A percentile compares a stretch with the other conserved stretches of the same genome.
These are phyloP conservation scores for Pythium aquatile DNA, from an alignment of 352 stramenopile genomes.

Conservation along the genomic window DNA sequence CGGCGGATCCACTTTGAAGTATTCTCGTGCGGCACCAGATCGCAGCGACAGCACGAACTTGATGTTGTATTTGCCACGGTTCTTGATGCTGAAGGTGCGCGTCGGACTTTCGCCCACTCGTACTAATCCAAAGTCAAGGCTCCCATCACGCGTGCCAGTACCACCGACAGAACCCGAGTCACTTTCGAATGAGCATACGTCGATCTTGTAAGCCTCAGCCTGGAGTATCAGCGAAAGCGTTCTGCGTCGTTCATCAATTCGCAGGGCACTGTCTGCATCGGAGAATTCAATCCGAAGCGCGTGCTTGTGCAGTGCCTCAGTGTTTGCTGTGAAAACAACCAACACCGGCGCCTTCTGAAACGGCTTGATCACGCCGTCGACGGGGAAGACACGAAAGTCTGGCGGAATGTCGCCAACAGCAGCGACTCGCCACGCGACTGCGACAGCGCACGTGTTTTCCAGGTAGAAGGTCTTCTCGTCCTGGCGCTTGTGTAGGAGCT, in stretches of 20 bases:
- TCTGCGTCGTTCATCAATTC: slow-evolving; percentile 37
- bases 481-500: slow-evolving; percentile 85
- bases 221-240: slow-evolving; percentile 38
- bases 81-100: slow-evolving; percentile 84
- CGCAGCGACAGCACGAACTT: slow-evolving; percentile 77
- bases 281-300: slow-evolving; percentile 77
- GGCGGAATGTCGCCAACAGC: slow-evolving; percentile 30
- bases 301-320: slow-evolving; percentile 65
- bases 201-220: slow-evolving; percentile 91
- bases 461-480: slow-evolving; percentile 89
- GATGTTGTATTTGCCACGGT: slow-evolving; percentile 94
- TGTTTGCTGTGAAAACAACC: slow-evolving; percentile 69
- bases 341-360: slow-evolving; percentile 60
- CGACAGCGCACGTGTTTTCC: slow-evolving; percentile 77
- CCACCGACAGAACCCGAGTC: slow-evolving; percentile 16
- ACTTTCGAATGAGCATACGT: slow-evolving; percentile 84
- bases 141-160: slow-evolving; percentile 41
- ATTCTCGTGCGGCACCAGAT: slow-evolving; percentile 43
- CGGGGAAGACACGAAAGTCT: slow-evolving; percentile 76
- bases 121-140: slow-evolving; percentile 90
- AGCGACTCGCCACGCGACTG: slow-evolving; percentile 67
- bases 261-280: slow-evolving; percentile 69
- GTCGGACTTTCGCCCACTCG: slow-evolving; percentile 88
- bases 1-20: slow-evolving; percentile 82
- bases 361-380: slow-evolving; percentile 69